Percentiles rank a stretch among this genome's conserved stretches.
These are phyloP conservation scores for Tulasnella sp. DNA, from an alignment of 768 basidiomycete genomes.

Conservation along the genomic window DNA sequence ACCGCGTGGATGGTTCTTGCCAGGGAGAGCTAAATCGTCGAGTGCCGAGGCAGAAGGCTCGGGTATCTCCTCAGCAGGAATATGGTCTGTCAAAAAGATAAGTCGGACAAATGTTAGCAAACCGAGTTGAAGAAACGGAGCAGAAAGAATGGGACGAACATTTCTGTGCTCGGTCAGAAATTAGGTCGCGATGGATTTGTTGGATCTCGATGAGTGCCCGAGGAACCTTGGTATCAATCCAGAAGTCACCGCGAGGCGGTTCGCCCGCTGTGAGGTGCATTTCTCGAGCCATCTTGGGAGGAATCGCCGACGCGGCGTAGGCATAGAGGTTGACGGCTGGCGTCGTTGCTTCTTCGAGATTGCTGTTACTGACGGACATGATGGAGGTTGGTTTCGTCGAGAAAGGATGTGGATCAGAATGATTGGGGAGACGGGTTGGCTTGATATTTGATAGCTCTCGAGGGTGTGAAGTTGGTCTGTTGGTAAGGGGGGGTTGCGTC, in stretches of 20 bases:
- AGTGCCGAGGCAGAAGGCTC: not conserved
- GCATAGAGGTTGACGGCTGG: not conserved
- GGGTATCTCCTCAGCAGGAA: not conserved
- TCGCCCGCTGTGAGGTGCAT: not conserved
- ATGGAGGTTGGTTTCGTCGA: not conserved
- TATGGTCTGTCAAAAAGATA: not conserved
- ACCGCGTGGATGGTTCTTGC: not conserved
- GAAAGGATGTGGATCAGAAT: not conserved
- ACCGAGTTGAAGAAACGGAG: not conserved
- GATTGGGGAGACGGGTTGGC: not conserved
- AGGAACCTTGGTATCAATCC: not conserved
- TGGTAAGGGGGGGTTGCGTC: not conserved
- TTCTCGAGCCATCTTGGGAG: not conserved
- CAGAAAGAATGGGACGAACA: not conserved
- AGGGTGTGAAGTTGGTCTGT: not conserved
- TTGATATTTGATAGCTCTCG: not conserved
- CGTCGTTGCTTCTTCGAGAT: not conserved
- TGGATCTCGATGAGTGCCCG: not conserved
- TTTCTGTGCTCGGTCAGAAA: not conserved
- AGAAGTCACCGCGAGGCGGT: not conserved
- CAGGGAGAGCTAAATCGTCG: not conserved
- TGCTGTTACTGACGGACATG: not conserved
- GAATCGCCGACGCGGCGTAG: not conserved
- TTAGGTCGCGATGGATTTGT: not conserved
- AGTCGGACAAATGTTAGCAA: too few relatives aligned